Evolutionary conservation across 371 early-diverging fungal genomes (phyloP).

Genomic region (Mortierella sp.): DNA sequence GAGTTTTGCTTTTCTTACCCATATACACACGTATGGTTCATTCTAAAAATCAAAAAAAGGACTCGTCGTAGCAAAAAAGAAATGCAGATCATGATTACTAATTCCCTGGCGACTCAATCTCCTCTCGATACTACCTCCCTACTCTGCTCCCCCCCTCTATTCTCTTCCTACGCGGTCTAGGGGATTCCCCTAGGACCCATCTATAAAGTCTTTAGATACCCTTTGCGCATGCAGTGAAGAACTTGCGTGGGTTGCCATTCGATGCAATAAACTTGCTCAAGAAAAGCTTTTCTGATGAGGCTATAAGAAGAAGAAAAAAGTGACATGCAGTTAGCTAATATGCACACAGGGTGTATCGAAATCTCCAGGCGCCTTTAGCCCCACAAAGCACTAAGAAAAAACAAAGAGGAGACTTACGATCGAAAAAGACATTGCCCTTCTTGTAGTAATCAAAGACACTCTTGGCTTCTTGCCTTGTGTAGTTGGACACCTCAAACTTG

Average conservation of each 20-base stretch:
- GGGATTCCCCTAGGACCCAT: not conserved
- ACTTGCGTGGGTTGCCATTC: slow-evolving; percentile 56
- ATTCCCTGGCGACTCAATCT: not conserved
- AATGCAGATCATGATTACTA: not conserved
- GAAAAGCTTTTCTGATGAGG: slow-evolving; percentile 46
- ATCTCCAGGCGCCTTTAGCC: no score
- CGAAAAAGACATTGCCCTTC: slow-evolving; percentile 49
- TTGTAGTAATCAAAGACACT: slow-evolving; percentile 55
- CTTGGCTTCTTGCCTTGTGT: slow-evolving; percentile 52
- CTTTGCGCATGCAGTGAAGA: slow-evolving; percentile 55
- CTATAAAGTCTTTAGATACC: slow-evolving; percentile 24
- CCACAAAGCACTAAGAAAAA: not conserved
- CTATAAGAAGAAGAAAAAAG: slow-evolving; percentile 12
- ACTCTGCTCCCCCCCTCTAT: no score
- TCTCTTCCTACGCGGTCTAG: no score
- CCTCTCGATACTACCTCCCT: no score
- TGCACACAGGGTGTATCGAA: no score
- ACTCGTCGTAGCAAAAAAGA: not conserved
- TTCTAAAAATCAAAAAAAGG: not conserved
- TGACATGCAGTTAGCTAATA: not conserved
- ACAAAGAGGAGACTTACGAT: slow-evolving; percentile 29
- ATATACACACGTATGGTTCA: not conserved
- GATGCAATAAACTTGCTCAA: slow-evolving; percentile 52
- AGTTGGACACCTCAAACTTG: slow-evolving; percentile 41
- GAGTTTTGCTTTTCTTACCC: not conserved